Evolutionary conservation across 2,329 filamentous ascomycete species (phyloP).

Genomic region (Cercospora zeina): DNA sequence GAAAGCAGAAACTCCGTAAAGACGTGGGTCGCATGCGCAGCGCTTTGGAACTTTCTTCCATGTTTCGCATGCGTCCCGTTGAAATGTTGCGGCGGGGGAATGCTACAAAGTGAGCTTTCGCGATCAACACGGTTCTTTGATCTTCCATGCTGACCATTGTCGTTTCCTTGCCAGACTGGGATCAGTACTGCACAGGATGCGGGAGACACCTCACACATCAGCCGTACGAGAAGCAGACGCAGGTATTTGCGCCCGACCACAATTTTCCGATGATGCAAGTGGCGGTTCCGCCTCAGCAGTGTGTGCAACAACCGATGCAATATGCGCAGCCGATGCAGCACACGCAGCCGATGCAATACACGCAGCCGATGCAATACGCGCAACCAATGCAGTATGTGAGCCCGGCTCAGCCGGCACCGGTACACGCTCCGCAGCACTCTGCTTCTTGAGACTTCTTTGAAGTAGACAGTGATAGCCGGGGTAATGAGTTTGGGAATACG

Average conservation of each 20-base stretch:
- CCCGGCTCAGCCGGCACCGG: background rate
- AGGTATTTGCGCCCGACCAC: slow-evolving; percentile 18
- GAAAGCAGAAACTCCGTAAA: slow-evolving; percentile 23
- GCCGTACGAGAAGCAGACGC: slow-evolving; percentile 19
- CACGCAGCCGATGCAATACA: slow-evolving; percentile 10
- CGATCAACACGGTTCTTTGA: background rate
- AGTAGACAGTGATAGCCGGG: background rate
- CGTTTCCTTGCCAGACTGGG: slow-evolving; percentile 11
- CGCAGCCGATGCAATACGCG: background rate
- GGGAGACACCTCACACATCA: slow-evolving; percentile 23
- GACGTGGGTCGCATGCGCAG: slow-evolving; percentile 18
- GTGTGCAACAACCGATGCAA: background rate
- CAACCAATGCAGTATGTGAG: slow-evolving; percentile 6
- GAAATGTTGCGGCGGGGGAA: slow-evolving; percentile 22
- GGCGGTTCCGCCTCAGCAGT: background rate
- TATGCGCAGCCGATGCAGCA: slow-evolving; percentile 7
- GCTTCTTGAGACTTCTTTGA: too few relatives aligned
- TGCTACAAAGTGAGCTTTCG: slow-evolving; percentile 16
- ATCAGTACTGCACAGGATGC: slow-evolving; percentile 24
- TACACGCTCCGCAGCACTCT: background rate
- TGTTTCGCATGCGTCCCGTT: slow-evolving; percentile 19
- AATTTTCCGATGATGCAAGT: background rate
- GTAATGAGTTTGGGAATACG: background rate
- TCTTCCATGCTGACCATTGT: background rate
- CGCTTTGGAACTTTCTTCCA: slow-evolving; percentile 18